Evolutionary conservation across 805 yeast genomes (phyloP).

Genomic region (Pichia nakasei): DNA sequence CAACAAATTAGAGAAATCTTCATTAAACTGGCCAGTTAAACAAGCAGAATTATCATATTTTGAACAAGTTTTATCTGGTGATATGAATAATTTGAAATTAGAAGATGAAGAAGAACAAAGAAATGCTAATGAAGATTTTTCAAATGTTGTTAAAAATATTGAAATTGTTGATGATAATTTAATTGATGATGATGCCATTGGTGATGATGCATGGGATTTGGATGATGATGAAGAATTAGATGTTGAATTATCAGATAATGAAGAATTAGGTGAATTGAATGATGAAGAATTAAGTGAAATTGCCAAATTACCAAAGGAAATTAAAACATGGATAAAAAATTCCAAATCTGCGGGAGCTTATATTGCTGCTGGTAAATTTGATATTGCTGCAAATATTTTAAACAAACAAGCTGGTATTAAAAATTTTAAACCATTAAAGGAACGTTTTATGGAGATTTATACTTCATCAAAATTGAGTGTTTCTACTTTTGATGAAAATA

Average conservation of each 20-base stretch:
- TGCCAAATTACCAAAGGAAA: constrained; percentile 43
- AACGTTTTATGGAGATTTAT: constrained; percentile 76
- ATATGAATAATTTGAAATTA: constrained; percentile 54
- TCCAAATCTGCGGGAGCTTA: constrained; percentile 86
- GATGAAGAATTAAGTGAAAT: constrained; percentile 17
- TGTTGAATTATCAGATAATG: constrained; percentile 29
- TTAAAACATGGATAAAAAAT: constrained; percentile 76
- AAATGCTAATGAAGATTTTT: constrained; percentile 6
- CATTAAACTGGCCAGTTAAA: constrained; percentile 71
- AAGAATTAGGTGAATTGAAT: constrained; percentile 16
- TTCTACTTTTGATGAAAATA: constrained; percentile 52
- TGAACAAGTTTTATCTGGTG: constrained; percentile 76
- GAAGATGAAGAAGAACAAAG: constrained; percentile 20
- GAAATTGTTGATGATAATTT: constrained; percentile 51
- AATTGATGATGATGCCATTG: constrained; percentile 75
- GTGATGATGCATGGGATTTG: constrained; percentile 61
- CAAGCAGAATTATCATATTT: constrained; percentile 68
- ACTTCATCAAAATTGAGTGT: constrained; percentile 68
- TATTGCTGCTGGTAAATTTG: constrained; percentile 94
- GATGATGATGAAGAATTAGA: constrained; percentile 56
- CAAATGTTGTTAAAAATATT: constrained; percentile 18
- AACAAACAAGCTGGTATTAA: constrained; percentile 83
- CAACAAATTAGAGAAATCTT: constrained; percentile 27
- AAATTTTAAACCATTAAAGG: constrained; percentile 79
- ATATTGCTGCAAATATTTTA: constrained; percentile 87